phyloP scores from a whole-genome alignment of 1,284 basidiomycete genomes.

The Trichosporon ovoides region DNA sequence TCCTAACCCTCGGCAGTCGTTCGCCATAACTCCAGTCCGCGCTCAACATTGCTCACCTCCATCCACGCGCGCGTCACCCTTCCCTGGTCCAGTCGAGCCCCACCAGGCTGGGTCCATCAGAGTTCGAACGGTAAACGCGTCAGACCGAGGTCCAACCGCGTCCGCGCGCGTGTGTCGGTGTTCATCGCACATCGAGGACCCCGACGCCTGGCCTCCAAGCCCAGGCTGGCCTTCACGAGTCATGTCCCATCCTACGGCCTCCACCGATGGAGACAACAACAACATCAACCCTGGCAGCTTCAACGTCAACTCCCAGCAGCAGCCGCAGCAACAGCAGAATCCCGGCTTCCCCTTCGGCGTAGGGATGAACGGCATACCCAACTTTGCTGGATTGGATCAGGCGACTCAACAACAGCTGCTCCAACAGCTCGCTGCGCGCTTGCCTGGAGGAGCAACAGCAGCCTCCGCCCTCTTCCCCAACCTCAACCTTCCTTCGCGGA shows the following conservation, averaged over 20 bases:
- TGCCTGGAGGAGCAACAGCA: conserved; percentile 7
- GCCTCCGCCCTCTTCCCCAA: conserved; percentile 13
- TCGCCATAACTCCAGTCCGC: background rate
- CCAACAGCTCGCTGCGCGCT: conserved; percentile 17
- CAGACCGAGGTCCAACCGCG: background rate
- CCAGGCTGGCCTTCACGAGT: background rate
- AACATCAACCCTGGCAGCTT: background rate
- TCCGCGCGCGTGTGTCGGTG: conserved; percentile 2
- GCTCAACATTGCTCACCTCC: background rate
- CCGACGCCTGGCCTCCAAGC: background rate
- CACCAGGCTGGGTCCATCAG: background rate
- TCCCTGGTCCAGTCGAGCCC: conserved; percentile 1
- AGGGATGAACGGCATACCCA: conserved; percentile 4
- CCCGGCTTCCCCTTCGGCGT: background rate
- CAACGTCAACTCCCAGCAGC: background rate
- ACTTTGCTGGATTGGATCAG: conserved; percentile 9
- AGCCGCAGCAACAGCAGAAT: conserved; percentile 2
- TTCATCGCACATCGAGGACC: conserved; percentile 5
- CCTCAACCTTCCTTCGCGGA: conserved; percentile 13
- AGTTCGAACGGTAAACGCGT: background rate
- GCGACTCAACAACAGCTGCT: conserved; percentile 16
- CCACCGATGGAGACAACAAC: conserved; percentile 10
- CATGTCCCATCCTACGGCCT: conserved; percentile 10
- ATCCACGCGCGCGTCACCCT: background rate
- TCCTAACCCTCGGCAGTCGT: background rate